Conservation (phyloP, 192 early-diverging fungal genomes). For the Backusella australiensis region DNA sequence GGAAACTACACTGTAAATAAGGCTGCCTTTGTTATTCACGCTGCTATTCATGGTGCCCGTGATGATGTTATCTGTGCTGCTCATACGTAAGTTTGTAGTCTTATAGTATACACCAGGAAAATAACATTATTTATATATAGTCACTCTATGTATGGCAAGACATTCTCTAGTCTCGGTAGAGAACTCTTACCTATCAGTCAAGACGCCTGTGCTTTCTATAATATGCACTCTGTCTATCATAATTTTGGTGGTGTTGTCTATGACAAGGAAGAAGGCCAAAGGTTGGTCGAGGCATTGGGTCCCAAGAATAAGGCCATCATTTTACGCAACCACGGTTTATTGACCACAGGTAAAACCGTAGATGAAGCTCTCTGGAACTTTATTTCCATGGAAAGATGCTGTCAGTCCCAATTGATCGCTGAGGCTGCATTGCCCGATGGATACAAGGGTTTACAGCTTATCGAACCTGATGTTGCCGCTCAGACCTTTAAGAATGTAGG, state of each 20-base stretch:
- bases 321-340: conserved; percentile 59
- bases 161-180: conserved; percentile 49
- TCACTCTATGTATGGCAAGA: conserved; percentile 60
- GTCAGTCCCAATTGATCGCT: conserved; percentile 55
- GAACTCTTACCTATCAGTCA: conserved; percentile 53
- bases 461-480: conserved; percentile 27
- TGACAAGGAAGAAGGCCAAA: conserved; percentile 53
- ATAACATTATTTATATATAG: conserved; percentile 19
- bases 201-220: conserved; percentile 60
- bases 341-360: conserved; percentile 50
- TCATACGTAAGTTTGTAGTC: conserved; percentile 36
- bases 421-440: conserved; percentile 39
- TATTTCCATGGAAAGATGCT: conserved; percentile 54
- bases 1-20: conserved; percentile 52
- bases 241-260: conserved; percentile 57
- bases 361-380: conserved; percentile 60
- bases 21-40: conserved; percentile 62
- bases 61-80: conserved; percentile 49
- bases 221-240: conserved; percentile 49
- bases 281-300: conserved; percentile 47
- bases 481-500: conserved; percentile 18
- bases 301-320: conserved; percentile 49
- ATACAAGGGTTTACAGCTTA: conserved; percentile 17
- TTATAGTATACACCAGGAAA: not conserved
- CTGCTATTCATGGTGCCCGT: conserved; percentile 50